Percentiles rank a stretch among this genome's conserved stretches.
Conservation (phyloP, 352 stramenopile species). For the Aphanomyces stellatus region DNA sequence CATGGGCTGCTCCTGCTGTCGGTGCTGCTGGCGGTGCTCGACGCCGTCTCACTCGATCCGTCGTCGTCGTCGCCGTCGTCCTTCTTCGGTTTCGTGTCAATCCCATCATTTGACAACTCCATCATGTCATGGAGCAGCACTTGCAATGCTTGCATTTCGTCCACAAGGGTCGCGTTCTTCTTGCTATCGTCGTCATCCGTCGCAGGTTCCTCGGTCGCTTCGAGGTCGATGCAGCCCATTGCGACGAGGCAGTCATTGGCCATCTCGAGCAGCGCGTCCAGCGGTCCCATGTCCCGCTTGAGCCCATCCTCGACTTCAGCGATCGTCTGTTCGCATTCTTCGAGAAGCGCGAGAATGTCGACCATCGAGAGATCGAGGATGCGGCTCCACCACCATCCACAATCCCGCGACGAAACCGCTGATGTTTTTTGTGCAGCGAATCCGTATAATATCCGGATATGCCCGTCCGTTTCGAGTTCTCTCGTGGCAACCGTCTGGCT, state of each 20-base stretch:
- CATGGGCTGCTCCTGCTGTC: background rate
- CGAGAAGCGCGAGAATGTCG: too few relatives aligned
- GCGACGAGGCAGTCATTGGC: background rate
- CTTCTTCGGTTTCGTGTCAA: background rate
- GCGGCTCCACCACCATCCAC: background rate
- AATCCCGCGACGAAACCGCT: background rate
- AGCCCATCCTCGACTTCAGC: background rate
- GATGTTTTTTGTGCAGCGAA: too few relatives aligned
- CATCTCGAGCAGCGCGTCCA: background rate
- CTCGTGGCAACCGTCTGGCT: too few relatives aligned
- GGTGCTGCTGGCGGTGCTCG: background rate
- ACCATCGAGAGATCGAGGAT: too few relatives aligned
- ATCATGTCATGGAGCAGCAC: background rate
- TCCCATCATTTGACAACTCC: too few relatives aligned
- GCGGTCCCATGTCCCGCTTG: background rate
- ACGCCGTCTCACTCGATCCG: background rate
- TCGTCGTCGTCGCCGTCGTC: background rate
- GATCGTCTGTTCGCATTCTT: background rate
- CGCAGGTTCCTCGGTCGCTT: too few relatives aligned
- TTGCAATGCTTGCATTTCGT: background rate
- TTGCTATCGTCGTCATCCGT: too few relatives aligned
- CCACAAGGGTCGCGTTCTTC: background rate
- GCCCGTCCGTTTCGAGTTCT: background rate
- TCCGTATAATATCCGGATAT: slow-evolving; percentile 6
- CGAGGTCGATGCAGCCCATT: too few relatives aligned